phyloP scores from a whole-genome alignment of 2,329 filamentous ascomycete genomes.

The Raffaelea albimanens region DNA sequence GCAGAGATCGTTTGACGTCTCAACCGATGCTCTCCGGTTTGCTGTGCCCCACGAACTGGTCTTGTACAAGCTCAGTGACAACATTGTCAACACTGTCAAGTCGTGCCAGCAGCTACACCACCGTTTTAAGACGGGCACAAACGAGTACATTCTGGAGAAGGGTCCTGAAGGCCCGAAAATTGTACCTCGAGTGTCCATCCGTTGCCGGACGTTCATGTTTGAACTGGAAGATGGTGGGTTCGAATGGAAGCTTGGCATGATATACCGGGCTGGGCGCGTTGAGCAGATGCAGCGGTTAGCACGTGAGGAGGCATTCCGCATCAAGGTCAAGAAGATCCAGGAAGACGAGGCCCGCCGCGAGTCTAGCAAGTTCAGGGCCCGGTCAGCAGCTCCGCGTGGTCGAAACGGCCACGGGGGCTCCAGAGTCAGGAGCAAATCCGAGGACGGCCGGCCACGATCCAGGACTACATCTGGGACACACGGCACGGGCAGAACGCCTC shows the following conservation, averaged over 20 bases:
- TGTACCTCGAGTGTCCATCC: constrained; percentile 76
- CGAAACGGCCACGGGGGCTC: not conserved
- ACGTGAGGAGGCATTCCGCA: constrained; percentile 77
- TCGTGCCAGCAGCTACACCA: constrained; percentile 86
- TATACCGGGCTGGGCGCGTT: constrained; percentile 78
- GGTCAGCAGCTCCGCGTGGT: constrained; percentile 38
- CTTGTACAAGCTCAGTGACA: constrained; percentile 87
- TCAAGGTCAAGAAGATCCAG: constrained; percentile 78
- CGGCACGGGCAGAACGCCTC: constrained; percentile 33
- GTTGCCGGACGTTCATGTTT: constrained; percentile 74
- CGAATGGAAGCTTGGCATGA: constrained; percentile 92
- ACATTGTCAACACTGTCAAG: constrained; percentile 79
- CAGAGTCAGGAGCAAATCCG: constrained; percentile 31
- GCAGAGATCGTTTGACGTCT: constrained; percentile 76
- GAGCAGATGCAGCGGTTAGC: constrained; percentile 88
- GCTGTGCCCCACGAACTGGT: constrained; percentile 87
- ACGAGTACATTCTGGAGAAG: constrained; percentile 83
- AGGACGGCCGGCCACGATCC: constrained; percentile 32
- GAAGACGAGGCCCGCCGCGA: constrained; percentile 56
- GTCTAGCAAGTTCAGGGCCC: constrained; percentile 41
- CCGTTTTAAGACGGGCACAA: constrained; percentile 76
- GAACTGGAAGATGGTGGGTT: constrained; percentile 94
- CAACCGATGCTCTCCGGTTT: constrained; percentile 75
- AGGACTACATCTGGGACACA: constrained; percentile 16
- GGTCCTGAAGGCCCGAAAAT: constrained; percentile 75